Conservation (phyloP, 2,329 filamentous ascomycete genomes). For the Trichoderma gracile region DNA sequence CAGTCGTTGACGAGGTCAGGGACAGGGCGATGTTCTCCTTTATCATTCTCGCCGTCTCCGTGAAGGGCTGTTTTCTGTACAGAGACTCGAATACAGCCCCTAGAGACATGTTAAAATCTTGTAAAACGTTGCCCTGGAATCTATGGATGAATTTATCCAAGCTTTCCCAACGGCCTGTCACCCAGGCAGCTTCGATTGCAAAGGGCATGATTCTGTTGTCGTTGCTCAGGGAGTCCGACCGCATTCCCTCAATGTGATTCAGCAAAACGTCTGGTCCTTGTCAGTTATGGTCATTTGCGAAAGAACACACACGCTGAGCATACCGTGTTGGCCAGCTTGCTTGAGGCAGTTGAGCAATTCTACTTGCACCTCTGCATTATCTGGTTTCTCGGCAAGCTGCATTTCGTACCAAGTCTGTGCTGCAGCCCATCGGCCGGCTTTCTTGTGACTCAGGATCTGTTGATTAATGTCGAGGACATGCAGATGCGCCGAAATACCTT, state of each 20-base stretch:
- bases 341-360: conserved; percentile 86
- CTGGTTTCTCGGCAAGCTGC: conserved; percentile 75
- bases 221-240: conserved; percentile 49
- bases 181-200: conserved; percentile 90
- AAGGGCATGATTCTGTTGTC: conserved; percentile 72
- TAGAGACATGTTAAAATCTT: conserved; percentile 80
- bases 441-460: conserved; percentile 88
- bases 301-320: conserved; percentile 31
- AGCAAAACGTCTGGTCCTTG: conserved; percentile 69
- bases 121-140: conserved; percentile 50
- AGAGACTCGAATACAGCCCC: conserved; percentile 61
- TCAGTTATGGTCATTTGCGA: conserved; percentile 28
- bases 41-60: conserved; percentile 60
- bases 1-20: conserved; percentile 73
- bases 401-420: conserved; percentile 98
- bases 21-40: conserved; percentile 70
- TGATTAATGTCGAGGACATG: conserved; percentile 88
- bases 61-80: conserved; percentile 58
- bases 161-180: conserved; percentile 77
- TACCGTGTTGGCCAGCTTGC: conserved; percentile 93
- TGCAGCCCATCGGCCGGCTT: conserved; percentile 89
- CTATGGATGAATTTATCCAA: conserved; percentile 65
- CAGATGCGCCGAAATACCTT: conserved; percentile 87
- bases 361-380: conserved; percentile 74
- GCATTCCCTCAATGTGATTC: conserved; percentile 81